Base-by-base conservation (phyloP, 768 basidiomycete genomes). In the Hortiboletus flavorubellus region DNA sequence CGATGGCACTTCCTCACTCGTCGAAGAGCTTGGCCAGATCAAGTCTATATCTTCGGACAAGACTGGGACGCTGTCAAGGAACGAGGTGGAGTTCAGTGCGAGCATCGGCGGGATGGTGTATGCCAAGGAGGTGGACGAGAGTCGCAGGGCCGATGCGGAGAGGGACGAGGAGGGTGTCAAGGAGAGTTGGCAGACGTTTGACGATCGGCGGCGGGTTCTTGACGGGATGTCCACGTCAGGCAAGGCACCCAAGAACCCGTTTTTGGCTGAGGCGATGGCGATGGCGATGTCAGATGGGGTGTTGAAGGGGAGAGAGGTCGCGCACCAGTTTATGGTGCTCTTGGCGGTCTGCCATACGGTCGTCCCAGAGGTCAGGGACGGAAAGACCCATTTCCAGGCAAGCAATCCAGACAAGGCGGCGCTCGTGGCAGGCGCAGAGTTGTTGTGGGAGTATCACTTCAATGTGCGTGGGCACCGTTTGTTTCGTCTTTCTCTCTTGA, bases 371-470 rank as follows among this genome's bases (percentile, higher is more conserved):
- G 73, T 86, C 50, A 85, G 81, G 62, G 84, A 91, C 55, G 94
- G 83, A n/a, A 96, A 94, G 78, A 89, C 91, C 59, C 77, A 87
- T 10, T 99, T 87, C 65, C 97, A 98, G 70, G 97, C 96, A 2
- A 95, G 92, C 59, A 96, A 93, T 75, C 97, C 97, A 0, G 97
- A 98, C 65, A 96, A 99, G 71, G 97, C 94, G 0, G 97, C 97
- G 3, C 75, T 99, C 40, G 97, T 98, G 1, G 83, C 89, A 0
- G 97, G 97, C 6, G 97, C 97, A 0, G 94, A 98, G 66, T 67
- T 89, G 43, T 73, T 98, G 58, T 21, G 21, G 2, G 94, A 93
- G 0, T 98, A 91, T 70, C 89, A 89, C 56, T 99, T 99, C 71
- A 91, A 93, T 62, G 96, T 97, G 62, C 60, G 92, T 80, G 30